These are phyloP conservation scores for Cymbopogon flexuosus DNA, from an alignment of 202 grass and related monocot species.

Conservation along the genomic window DNA sequence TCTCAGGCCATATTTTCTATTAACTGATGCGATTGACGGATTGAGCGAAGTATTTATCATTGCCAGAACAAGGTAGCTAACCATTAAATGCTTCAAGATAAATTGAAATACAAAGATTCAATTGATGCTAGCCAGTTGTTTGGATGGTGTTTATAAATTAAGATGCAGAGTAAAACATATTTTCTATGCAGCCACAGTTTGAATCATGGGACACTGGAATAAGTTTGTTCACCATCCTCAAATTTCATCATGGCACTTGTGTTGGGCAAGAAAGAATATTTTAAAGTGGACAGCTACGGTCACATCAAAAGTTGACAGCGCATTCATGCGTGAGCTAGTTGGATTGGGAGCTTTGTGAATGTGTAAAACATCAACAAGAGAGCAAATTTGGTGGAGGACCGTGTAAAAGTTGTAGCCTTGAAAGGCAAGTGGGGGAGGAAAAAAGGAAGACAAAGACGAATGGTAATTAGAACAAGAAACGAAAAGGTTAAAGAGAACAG, in stretches of 20 bases:
- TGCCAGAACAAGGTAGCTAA: background rate
- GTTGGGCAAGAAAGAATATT: background rate
- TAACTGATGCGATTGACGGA: background rate
- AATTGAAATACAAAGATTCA: background rate
- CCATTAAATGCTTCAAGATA: background rate
- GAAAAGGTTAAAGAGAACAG: constrained; percentile 21
- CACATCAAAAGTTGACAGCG: constrained; percentile 17
- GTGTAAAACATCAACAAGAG: background rate
- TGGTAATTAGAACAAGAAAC: background rate
- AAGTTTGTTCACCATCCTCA: constrained; percentile 5
- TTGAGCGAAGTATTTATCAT: background rate
- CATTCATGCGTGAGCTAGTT: background rate
- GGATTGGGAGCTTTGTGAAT: background rate
- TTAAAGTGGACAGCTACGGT: constrained; percentile 25
- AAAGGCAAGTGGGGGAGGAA: background rate
- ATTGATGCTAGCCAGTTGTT: background rate
- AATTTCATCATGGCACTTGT: background rate
- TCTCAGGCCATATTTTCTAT: background rate
- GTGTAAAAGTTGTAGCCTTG: constrained; percentile 13
- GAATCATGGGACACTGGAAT: background rate
- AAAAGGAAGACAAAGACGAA: constrained; percentile 15
- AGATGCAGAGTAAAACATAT: background rate
- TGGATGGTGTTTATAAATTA: background rate
- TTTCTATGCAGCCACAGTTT: background rate
- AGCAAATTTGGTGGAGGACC: background rate